phyloP scores from a whole-genome alignment of 2,329 filamentous ascomycete genomes.

The Teratosphaeria viscida region DNA sequence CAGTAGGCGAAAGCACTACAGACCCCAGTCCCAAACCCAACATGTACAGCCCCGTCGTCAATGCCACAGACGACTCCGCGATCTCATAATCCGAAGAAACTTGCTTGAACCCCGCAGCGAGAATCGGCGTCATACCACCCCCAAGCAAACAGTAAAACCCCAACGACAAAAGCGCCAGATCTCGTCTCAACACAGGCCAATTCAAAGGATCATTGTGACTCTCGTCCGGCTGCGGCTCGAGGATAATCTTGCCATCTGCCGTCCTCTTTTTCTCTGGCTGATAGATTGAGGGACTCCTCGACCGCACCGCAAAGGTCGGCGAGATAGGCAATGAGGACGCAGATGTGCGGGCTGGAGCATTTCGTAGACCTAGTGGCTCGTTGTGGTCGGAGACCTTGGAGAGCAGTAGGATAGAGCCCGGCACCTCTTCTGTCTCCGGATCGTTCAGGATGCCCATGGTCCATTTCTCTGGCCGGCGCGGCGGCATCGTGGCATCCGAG shows the following conservation, averaged over 20 bases:
- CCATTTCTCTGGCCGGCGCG: conserved; percentile 30
- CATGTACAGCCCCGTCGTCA: conserved; percentile 92
- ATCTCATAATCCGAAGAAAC: conserved; percentile 60
- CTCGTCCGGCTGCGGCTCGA: conserved; percentile 87
- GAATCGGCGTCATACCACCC: conserved; percentile 80
- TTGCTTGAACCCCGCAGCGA: conserved; percentile 81
- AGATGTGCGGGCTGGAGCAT: conserved; percentile 52
- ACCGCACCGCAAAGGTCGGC: neutral
- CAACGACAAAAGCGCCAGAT: conserved; percentile 67
- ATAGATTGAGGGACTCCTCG: conserved; percentile 22
- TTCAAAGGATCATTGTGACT: conserved; percentile 85
- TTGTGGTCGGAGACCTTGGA: conserved; percentile 47
- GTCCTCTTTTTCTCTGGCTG: conserved; percentile 59
- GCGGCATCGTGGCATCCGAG: neutral
- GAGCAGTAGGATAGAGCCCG: conserved; percentile 54
- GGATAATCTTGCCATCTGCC: conserved; percentile 68
- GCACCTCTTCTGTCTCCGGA: conserved; percentile 71
- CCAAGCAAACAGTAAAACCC: conserved; percentile 91
- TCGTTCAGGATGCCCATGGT: conserved; percentile 77
- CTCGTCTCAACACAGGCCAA: conserved; percentile 74
- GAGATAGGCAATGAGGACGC: conserved; percentile 40
- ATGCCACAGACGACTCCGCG: conserved; percentile 59
- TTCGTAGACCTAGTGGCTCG: conserved; percentile 49
- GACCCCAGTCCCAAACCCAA: conserved; percentile 80
- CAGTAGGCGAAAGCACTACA: conserved; percentile 76